Evolutionary conservation across 2,329 filamentous ascomycete species (phyloP), one percentile per base, ranked within the genome.

Genomic region (Tolypocladium inflatum): DNA sequence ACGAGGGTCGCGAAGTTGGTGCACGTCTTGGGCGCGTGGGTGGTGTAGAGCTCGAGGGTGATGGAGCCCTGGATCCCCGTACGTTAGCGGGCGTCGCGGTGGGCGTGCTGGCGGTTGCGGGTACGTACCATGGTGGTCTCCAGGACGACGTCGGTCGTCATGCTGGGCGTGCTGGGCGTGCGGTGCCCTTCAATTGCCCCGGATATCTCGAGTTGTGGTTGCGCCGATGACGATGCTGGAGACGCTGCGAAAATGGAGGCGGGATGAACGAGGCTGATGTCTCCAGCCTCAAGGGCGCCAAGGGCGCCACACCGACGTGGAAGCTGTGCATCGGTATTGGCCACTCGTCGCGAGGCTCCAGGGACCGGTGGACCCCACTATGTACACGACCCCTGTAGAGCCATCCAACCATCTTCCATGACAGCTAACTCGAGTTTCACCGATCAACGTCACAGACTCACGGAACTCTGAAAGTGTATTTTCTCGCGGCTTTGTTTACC

Each of bases 21-120:
- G 82, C 90, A 95, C 30, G 91, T 92, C 72, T 87, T 90, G 43
- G 94, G 93, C 21, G 93, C 93, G 76, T 97, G 92, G 33, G 82
- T 73, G 55, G 83, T 88, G 84, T 97, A 97, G 60, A 99, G 89
- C 76, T 99, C 94, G 62, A 97, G 74, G 59, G 83, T 84, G 71
- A 99, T 88, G 52, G 83, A 82, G 72, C 94, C 91, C 91, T 96
- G 64, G 58, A 33, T 17, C 0, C 17, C 17, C 5, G 30, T 0
- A 13, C 4, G 48, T 52, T 13, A 52, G 48, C 30, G 4, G 26
- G 48, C 19, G 19, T n/a, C 2, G 2, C 17, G 13, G 6, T 17
- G 3, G 55, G 21, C 13, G 48, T 2, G 48, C 19, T 13, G 17
- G 8, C 9, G 19, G 10, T 10, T 4, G 3, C 10, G 8, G 3